Conservation (phyloP, 2,329 filamentous ascomycete species). For the Elsinoe perseae region DNA sequence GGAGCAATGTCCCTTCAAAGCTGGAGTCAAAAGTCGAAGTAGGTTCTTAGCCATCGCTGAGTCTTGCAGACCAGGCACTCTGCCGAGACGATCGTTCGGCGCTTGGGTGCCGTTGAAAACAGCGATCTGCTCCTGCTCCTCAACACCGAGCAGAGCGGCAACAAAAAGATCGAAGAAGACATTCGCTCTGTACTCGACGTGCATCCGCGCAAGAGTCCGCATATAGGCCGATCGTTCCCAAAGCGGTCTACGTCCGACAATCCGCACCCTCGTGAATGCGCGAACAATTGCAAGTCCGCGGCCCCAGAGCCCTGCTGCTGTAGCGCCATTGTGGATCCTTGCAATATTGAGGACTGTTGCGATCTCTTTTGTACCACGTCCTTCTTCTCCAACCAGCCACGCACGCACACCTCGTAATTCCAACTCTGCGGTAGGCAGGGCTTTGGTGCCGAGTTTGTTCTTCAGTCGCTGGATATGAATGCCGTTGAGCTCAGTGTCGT, state of each 20-base stretch:
- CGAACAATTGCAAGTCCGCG: slow-evolving; percentile 51
- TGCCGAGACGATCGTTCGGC: background rate
- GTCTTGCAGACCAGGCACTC: background rate
- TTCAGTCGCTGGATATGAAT: slow-evolving; percentile 64
- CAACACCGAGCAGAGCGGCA: slow-evolving; percentile 38
- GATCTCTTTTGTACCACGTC: slow-evolving; percentile 61
- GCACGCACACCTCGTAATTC: slow-evolving; percentile 53
- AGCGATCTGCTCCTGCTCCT: slow-evolving; percentile 30
- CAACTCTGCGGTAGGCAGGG: slow-evolving; percentile 65
- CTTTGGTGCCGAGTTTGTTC: slow-evolving; percentile 62
- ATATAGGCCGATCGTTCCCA: slow-evolving; percentile 50
- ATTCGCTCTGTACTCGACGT: slow-evolving; percentile 48
- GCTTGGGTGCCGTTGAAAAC: slow-evolving; percentile 17
- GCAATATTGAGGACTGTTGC: slow-evolving; percentile 61
- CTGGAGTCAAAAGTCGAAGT: slow-evolving; percentile 51
- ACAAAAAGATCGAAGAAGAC: slow-evolving; percentile 51
- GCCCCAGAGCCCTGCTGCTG: slow-evolving; percentile 46
- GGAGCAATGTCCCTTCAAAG: slow-evolving; percentile 54
- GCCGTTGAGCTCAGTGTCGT: slow-evolving; percentile 51
- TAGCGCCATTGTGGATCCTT: slow-evolving; percentile 50
- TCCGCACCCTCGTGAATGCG: slow-evolving; percentile 51
- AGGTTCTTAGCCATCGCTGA: slow-evolving; percentile 27
- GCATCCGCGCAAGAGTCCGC: slow-evolving; percentile 49
- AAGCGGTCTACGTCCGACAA: slow-evolving; percentile 44
- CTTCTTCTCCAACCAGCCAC: slow-evolving; percentile 59